These are phyloP conservation scores for Bisporella sp. DNA, from an alignment of 2,329 filamentous ascomycete genomes.

Conservation along the genomic window DNA sequence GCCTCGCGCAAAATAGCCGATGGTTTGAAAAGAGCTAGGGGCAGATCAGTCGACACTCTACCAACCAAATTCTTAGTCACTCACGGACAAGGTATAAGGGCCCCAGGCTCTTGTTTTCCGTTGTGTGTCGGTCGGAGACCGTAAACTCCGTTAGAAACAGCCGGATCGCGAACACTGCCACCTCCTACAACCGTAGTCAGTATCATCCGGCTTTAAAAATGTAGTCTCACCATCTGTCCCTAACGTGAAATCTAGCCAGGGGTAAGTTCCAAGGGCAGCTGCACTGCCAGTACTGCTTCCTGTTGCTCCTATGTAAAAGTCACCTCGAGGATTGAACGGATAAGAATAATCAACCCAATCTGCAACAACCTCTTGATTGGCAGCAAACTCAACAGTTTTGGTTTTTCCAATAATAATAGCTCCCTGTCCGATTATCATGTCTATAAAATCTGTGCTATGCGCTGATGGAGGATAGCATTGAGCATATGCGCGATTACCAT, in stretches of 20 bases:
- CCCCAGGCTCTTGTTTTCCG: no score
- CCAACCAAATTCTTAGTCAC: no score
- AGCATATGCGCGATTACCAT: slow-evolving; percentile 53
- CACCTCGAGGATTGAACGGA: slow-evolving; percentile 37
- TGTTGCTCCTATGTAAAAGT: slow-evolving; percentile 40
- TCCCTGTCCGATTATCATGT: slow-evolving; percentile 51
- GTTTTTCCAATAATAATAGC: slow-evolving; percentile 49
- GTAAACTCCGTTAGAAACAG: no score
- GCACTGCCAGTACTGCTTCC: slow-evolving; percentile 40
- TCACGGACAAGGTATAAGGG: no score
- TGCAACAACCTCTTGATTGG: slow-evolving; percentile 34
- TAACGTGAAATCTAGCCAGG: slow-evolving; percentile 42
- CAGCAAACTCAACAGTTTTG: slow-evolving; percentile 41
- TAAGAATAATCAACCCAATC: slow-evolving; percentile 38
- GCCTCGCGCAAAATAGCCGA: no score
- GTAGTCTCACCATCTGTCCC: slow-evolving; percentile 31
- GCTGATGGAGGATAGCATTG: slow-evolving; percentile 40
- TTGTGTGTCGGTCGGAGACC: no score
- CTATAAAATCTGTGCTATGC: slow-evolving; percentile 42
- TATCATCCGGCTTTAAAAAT: no score
- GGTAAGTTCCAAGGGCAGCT: slow-evolving; percentile 36
- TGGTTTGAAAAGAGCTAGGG: no score
- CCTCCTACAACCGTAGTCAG: no score
- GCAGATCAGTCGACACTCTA: no score
- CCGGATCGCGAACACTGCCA: no score